Evolutionary conservation across 208 protist species (phyloP), one percentile per base, ranked within the genome.

Genomic region (Strigomonas galati): DNA sequence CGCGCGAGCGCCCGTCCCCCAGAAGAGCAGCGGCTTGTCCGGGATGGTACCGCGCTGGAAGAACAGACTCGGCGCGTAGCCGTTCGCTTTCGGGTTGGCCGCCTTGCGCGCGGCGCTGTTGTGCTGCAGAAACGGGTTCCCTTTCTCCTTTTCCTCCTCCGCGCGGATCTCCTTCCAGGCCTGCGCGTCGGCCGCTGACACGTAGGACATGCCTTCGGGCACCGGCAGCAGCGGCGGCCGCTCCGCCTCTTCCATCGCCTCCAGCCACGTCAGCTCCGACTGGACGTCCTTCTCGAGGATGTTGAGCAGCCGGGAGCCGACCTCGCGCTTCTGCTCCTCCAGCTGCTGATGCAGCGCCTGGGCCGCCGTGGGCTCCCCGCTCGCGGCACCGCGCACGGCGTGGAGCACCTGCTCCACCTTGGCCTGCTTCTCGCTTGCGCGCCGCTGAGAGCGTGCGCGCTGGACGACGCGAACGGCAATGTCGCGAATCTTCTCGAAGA

Each of bases 11-110:
- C 89, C 89, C 0, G 89, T 94, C 27, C 89, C 89, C 86, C 89
- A 94, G 71, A 94, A 94, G 5, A 94, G 75, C 70, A 89, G 73
- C 40, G 88, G 89, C 72, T 84, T 81, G 67, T 92, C 85, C 21
- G 89, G 85, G 35, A 92, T 65, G 15, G 76, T 72, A 79, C 89
- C 90, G 31, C 75, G 69, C 73, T 92, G 85, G 19, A 83, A 85
- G 51, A 94, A 69, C 9, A 94, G 65, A 15, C 75, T 71, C 19
- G 87, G 73, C 69, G 84, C 73, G 28, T 89, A 87, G 24, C 46
- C 58, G 12, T 57, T 60, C 56, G 19, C 63, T 24, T 14, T 32
- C 35, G 56, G 60, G 62, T 49, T 44, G 4, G 12, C 30, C n/a
- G 37, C 5, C 59, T 64, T 64, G n/a, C 27, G 10, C 35, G 35